Percentiles rank a stretch among this genome's conserved stretches.
phyloP scores from a whole-genome alignment of 139 green algal species.

The Ettlia oleoabundans region DNA sequence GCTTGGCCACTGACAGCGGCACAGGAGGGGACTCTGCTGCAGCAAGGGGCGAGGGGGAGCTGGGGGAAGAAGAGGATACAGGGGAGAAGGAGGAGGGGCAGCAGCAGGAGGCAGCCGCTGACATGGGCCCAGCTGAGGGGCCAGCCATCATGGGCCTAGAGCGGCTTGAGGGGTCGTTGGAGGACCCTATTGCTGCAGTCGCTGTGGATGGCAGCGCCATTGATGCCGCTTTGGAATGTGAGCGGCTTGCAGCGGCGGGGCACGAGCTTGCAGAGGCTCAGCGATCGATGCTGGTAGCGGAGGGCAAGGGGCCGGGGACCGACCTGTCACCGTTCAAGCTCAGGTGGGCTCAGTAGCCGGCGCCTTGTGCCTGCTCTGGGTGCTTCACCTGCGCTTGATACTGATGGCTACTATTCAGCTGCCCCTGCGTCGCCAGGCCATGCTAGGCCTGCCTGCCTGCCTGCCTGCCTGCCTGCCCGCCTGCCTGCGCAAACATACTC shows the following conservation, averaged over 20 bases:
- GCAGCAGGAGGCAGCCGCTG: background rate
- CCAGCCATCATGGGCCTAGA: too few species aligned
- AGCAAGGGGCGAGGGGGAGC: background rate
- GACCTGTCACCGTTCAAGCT: conserved; percentile 1
- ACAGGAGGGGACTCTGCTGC: background rate
- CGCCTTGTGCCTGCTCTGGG: too few species aligned
- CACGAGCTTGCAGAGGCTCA: conserved; percentile 31
- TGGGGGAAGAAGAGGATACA: background rate
- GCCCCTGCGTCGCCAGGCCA: background rate
- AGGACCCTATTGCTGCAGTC: background rate
- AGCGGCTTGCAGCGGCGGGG: conserved; percentile 28
- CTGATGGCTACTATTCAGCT: too few species aligned
- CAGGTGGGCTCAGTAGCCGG: background rate
- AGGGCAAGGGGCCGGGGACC: conserved; percentile 17
- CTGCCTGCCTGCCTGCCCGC: too few species aligned
- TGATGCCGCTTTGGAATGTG: conserved; percentile 21
- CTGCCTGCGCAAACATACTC: too few species aligned
- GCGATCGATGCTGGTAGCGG: conserved; percentile 26
- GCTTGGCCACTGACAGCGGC: background rate
- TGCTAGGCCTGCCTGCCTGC: too few species aligned
- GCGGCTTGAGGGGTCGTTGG: background rate
- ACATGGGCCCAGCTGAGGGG: background rate
- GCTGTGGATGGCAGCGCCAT: background rate
- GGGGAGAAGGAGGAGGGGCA: background rate
- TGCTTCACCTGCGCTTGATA: too few species aligned